These are phyloP conservation scores for Pyrenochaeta sp. DNA, from an alignment of 2,329 filamentous ascomycete species.

Conservation along the genomic window DNA sequence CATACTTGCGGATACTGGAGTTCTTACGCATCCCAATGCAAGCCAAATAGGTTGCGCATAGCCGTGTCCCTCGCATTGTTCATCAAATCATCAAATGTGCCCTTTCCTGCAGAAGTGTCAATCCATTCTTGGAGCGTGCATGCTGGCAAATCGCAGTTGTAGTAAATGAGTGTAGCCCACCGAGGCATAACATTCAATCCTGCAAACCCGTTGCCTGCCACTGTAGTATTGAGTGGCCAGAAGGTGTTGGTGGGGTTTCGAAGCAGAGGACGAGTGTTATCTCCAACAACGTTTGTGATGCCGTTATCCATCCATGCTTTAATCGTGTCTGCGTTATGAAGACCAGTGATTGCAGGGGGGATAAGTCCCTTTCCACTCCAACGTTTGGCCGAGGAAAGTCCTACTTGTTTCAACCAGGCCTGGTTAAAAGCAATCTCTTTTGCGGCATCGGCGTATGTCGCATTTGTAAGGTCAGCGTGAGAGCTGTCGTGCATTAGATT, in stretches of 20 bases:
- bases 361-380: conserved; percentile 65
- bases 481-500: conserved; percentile 43
- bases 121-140: conserved; percentile 69
- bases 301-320: conserved; percentile 66
- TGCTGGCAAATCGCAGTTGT: conserved; percentile 65
- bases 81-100: conserved; percentile 62
- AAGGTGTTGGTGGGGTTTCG: conserved; percentile 61
- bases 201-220: conserved; percentile 60
- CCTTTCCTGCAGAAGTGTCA: conserved; percentile 63
- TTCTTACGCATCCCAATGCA: conserved; percentile 60
- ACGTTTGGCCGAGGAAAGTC: conserved; percentile 54
- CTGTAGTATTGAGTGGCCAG: conserved; percentile 64
- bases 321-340: conserved; percentile 70
- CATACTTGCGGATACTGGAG: too few species aligned
- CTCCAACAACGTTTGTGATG: conserved; percentile 67
- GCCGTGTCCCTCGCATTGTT: conserved; percentile 60
- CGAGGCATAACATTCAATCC: conserved; percentile 66
- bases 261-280: conserved; percentile 66
- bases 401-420: conserved; percentile 64
- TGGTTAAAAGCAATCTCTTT: conserved; percentile 68
- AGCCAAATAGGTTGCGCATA: conserved; percentile 63
- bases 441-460: conserved; percentile 63
- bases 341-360: conserved; percentile 68
- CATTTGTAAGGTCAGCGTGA: conserved; percentile 66
- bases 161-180: conserved; percentile 69